phyloP scores from a whole-genome alignment of 2,329 filamentous ascomycete genomes.

The Pezicula carpinea region DNA sequence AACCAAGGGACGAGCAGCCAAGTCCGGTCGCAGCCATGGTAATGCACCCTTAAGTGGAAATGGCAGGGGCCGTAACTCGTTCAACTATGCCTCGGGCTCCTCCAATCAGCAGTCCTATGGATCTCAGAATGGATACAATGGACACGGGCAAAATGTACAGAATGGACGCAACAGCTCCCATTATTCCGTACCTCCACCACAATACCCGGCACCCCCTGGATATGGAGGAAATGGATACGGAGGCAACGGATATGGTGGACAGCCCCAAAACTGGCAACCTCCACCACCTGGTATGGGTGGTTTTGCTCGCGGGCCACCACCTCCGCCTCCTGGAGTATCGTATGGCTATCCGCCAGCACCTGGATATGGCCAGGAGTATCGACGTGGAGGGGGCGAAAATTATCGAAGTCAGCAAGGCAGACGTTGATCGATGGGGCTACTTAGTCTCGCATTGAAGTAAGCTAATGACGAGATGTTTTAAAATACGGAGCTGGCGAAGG shows the following conservation, averaged over 20 bases:
- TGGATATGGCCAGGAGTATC: slow-evolving; percentile 16
- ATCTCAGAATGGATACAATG: slow-evolving; percentile 16
- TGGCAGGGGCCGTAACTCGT: slow-evolving; percentile 42
- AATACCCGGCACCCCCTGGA: too few species aligned
- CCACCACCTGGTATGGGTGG: slow-evolving; percentile 40
- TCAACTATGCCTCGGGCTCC: slow-evolving; percentile 44
- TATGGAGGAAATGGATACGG: not conserved
- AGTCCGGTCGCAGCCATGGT: slow-evolving; percentile 64
- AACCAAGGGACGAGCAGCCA: slow-evolving; percentile 60
- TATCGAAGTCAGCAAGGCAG: slow-evolving; percentile 11
- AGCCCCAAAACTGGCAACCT: slow-evolving; percentile 29
- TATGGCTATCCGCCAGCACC: slow-evolving; percentile 18
- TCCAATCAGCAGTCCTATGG: slow-evolving; percentile 17
- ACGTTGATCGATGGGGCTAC: not conserved
- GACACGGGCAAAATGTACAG: slow-evolving; percentile 7
- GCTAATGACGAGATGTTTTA: too few species aligned
- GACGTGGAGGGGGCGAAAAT: slow-evolving; percentile 5
- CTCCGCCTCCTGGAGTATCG: slow-evolving; percentile 35
- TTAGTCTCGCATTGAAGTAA: not conserved
- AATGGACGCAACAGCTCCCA: slow-evolving; percentile 1
- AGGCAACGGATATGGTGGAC: slow-evolving; percentile 9
- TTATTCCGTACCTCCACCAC: too few species aligned
- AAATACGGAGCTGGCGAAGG: too few species aligned
- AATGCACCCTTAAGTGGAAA: slow-evolving; percentile 56
- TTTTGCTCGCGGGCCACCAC: slow-evolving; percentile 41